A percentile compares a stretch with the other conserved stretches of the same genome.
phyloP scores from a whole-genome alignment of 2,329 filamentous ascomycete species.

The Penicillium sp. region DNA sequence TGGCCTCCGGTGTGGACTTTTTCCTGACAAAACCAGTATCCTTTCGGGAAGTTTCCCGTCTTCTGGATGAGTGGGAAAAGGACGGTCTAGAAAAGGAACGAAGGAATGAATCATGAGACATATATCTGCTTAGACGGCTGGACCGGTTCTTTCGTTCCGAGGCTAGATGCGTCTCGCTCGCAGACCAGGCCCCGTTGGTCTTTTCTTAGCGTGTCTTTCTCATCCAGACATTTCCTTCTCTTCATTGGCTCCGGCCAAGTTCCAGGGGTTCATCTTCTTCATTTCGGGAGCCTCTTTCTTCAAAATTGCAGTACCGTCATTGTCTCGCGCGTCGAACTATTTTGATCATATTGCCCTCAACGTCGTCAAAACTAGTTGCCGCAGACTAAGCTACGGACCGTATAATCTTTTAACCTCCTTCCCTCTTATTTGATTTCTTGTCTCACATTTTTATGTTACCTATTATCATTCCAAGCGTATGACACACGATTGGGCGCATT shows the following conservation, averaged over 20 bases:
- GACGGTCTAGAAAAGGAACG: constrained; percentile 20
- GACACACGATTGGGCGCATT: constrained; percentile 11
- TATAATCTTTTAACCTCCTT: background rate
- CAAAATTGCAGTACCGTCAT: background rate
- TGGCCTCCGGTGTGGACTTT: constrained; percentile 49
- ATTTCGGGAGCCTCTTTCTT: background rate
- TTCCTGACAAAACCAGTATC: constrained; percentile 54
- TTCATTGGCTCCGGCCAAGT: background rate
- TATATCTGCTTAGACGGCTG: background rate
- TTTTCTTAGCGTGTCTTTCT: background rate
- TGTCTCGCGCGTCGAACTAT: constrained; percentile 7
- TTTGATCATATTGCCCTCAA: constrained; percentile 19
- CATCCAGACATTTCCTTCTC: background rate
- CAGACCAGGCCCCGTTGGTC: background rate
- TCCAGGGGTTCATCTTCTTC: background rate
- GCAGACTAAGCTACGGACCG: constrained; percentile 12
- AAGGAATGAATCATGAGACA: constrained; percentile 6
- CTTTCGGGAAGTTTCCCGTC: constrained; percentile 47
- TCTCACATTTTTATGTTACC: background rate
- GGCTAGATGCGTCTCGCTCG: background rate
- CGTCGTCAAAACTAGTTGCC: constrained; percentile 13
- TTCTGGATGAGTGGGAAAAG: constrained; percentile 43
- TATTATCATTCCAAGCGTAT: background rate
- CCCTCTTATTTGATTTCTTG: background rate
- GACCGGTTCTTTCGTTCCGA: background rate